Conservation (phyloP, 192 early-diverging fungal species). For the Coemansia sp. region DNA sequence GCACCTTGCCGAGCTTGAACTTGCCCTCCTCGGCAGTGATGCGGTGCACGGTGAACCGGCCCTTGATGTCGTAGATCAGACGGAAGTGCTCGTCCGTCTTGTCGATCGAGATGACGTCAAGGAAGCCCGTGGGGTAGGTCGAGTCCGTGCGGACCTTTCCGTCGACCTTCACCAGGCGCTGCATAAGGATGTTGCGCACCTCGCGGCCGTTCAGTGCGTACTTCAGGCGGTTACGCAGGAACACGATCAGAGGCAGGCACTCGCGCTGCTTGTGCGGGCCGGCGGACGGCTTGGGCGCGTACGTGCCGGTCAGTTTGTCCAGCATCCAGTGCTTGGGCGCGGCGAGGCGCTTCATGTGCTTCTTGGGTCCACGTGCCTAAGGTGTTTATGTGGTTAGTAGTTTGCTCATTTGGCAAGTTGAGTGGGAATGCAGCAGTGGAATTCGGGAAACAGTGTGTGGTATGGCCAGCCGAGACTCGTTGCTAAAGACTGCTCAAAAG, state of each 20-base stretch:
- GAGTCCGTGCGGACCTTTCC: slow-evolving; percentile 96
- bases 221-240: slow-evolving; percentile 99
- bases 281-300: slow-evolving; percentile 89
- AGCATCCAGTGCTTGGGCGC: slow-evolving; percentile 99
- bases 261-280: slow-evolving; percentile 99
- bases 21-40: slow-evolving; percentile 97
- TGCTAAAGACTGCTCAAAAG: too few species aligned
- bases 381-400: not conserved
- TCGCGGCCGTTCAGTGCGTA: slow-evolving; percentile 98
- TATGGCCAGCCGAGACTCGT: too few species aligned
- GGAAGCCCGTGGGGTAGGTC: slow-evolving; percentile 96
- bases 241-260: slow-evolving; percentile 96
- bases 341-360: slow-evolving; percentile 99
- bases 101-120: slow-evolving; percentile 69
- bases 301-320: slow-evolving; percentile 98
- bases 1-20: slow-evolving; percentile 99
- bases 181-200: slow-evolving; percentile 94
- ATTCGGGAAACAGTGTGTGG: too few species aligned
- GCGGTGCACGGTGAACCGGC: slow-evolving; percentile 99
- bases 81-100: slow-evolving; percentile 99
- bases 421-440: too few species aligned
- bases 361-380: slow-evolving; percentile 90
- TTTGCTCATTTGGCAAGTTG: not conserved
- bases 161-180: slow-evolving; percentile 99
- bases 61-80: slow-evolving; percentile 99